These are phyloP conservation scores for Fusarium sarcochroum DNA, from an alignment of 2,329 filamentous ascomycete species.

Conservation along the genomic window DNA sequence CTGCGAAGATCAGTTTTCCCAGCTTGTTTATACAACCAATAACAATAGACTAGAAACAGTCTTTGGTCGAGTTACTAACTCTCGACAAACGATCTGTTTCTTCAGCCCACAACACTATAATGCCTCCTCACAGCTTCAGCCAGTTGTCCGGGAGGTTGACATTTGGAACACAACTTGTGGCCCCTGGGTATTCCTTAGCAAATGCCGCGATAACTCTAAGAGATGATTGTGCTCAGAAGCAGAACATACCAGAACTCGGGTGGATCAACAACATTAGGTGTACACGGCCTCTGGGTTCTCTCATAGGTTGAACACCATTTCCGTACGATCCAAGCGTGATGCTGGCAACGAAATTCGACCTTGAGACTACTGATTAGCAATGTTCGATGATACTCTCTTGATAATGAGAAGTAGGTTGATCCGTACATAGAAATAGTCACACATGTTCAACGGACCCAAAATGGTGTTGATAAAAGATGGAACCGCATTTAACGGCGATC, in stretches of 20 bases:
- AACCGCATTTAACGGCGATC: conserved; percentile 5
- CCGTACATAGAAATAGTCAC: conserved; percentile 46
- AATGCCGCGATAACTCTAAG: background rate
- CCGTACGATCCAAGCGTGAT: conserved; percentile 45
- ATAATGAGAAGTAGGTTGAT: background rate
- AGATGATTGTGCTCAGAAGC: background rate
- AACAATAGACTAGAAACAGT: background rate
- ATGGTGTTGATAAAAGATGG: conserved; percentile 2
- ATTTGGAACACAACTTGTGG: conserved; percentile 40
- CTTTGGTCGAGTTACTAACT: background rate
- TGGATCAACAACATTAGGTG: conserved; percentile 43
- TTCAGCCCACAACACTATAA: conserved; percentile 24
- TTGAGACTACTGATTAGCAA: conserved; percentile 14
- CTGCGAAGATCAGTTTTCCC: conserved; percentile 1
- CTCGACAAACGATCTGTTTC: no score
- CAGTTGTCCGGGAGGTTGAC: conserved; percentile 40
- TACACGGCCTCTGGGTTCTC: conserved; percentile 42
- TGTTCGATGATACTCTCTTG: background rate
- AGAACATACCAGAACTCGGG: conserved; percentile 44
- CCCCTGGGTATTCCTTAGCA: conserved; percentile 24
- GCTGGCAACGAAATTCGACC: conserved; percentile 46
- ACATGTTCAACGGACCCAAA: conserved; percentile 30
- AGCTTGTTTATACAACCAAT: background rate
- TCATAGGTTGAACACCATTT: conserved; percentile 45
- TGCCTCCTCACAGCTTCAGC: conserved; percentile 38